Evolutionary conservation across 352 stramenopile species (phyloP), one percentile per base, ranked within the genome.

Genomic region (Hyaloperonospora arabidopsidis): DNA sequence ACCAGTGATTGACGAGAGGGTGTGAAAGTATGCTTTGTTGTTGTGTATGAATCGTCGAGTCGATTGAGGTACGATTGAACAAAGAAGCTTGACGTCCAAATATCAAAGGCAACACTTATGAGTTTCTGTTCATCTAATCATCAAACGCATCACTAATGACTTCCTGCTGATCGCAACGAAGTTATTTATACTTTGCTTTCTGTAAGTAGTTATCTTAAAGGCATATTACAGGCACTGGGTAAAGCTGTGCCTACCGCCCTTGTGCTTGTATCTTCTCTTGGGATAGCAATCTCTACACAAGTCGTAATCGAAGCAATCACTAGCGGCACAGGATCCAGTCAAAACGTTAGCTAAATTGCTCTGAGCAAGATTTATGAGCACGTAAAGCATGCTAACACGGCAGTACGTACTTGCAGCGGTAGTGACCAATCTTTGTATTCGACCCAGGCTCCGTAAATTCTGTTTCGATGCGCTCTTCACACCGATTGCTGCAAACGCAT

Each of bases 221-320:
- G 13, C 53, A 52, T 39, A 54, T 49, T 72, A 73, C 64, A 70
- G 60, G 45, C 62, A 68, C 52, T 76, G 63, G 21, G 60, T 41
- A 41, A 41, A 41, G 4, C 35, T 41, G 12, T 41, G 35, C n/a
- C 35, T 5, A 18, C 35, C 35, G 35, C 12, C 35, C 35, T 41
- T 41, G 35, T 41, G 35, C n/a, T 41, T 41, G n/a, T 41, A 56
- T 57, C 53, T 69, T 45, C 63, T 60, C 40, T 72, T 72, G 15
- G 57, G 45, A 52, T 68, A 78, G 63, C 78, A 89, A 45, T 59
- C 45, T 15, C 61, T 61, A 46, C 78, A 89, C 29, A 89, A 60
- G 61, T 89, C 78, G 36, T 83, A 89, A 65, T 89, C 74, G 35
- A 86, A 89, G 63, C 78, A 89, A 47, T 84, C 72, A n/a, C 78